Evolutionary conservation across 2,329 filamentous ascomycete genomes (phyloP).

Genomic region (Cordyceps cicadae): DNA sequence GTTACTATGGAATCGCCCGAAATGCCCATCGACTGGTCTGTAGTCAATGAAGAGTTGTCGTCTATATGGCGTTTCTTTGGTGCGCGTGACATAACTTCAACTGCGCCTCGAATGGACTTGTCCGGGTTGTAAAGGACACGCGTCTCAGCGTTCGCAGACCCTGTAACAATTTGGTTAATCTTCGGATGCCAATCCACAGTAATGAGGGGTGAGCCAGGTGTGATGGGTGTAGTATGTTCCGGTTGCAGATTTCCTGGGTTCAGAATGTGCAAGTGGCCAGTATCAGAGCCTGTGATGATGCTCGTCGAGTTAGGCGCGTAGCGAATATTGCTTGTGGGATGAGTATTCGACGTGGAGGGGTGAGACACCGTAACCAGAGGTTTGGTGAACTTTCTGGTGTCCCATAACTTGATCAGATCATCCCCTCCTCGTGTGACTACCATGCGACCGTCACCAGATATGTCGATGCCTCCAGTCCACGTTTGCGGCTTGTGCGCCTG

Average conservation of each 20-base stretch:
- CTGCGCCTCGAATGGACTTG: constrained; percentile 73
- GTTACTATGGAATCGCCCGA: constrained; percentile 75
- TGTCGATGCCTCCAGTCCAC: constrained; percentile 87
- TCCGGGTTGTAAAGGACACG: constrained; percentile 85
- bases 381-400: constrained; percentile 88
- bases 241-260: constrained; percentile 84
- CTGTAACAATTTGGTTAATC: constrained; percentile 92
- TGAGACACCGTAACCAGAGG: constrained; percentile 75
- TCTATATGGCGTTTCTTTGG: constrained; percentile 94
- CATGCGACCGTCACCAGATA: constrained; percentile 84
- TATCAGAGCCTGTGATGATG: constrained; percentile 81
- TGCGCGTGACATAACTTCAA: constrained; percentile 83
- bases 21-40: constrained; percentile 71
- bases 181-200: constrained; percentile 86
- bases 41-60: constrained; percentile 80
- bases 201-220: constrained; percentile 72
- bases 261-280: constrained; percentile 82
- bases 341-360: constrained; percentile 73
- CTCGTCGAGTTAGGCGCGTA: constrained; percentile 79
- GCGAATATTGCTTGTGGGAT: constrained; percentile 75
- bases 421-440: constrained; percentile 88
- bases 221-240: constrained; percentile 83
- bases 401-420: constrained; percentile 91
- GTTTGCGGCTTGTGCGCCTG: constrained; percentile 76
- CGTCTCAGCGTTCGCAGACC: constrained; percentile 82